Evolutionary conservation across 2,329 filamentous ascomycete species (phyloP).

Genomic region (Huntiella abstrusa): DNA sequence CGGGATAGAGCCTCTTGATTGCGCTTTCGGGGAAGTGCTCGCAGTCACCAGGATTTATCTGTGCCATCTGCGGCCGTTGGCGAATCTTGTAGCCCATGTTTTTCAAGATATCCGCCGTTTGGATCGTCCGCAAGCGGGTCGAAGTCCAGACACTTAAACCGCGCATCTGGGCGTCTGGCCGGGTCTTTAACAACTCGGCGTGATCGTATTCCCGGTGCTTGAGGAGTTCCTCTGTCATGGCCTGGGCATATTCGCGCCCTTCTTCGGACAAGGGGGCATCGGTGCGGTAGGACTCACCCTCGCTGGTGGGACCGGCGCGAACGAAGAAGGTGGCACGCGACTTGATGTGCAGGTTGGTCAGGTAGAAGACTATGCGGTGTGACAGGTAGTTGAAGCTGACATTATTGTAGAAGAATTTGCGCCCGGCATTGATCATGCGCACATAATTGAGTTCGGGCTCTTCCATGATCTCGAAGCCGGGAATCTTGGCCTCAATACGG

Average conservation of each 20-base stretch:
- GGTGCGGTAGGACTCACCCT: slow-evolving; percentile 80
- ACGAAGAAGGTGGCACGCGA: slow-evolving; percentile 85
- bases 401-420: slow-evolving; percentile 89
- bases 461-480: slow-evolving; percentile 91
- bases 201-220: slow-evolving; percentile 71
- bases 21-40: slow-evolving; percentile 76
- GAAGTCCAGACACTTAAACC: slow-evolving; percentile 89
- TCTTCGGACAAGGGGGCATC: slow-evolving; percentile 70
- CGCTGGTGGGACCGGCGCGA: slow-evolving; percentile 66
- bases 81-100: slow-evolving; percentile 67
- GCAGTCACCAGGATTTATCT: slow-evolving; percentile 89
- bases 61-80: slow-evolving; percentile 89
- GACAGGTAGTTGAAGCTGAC: slow-evolving; percentile 92
- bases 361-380: slow-evolving; percentile 93
- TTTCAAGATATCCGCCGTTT: slow-evolving; percentile 71
- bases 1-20: slow-evolving; percentile 67
- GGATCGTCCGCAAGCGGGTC: slow-evolving; percentile 71
- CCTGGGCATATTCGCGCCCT: slow-evolving; percentile 61
- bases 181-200: slow-evolving; percentile 46
- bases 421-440: slow-evolving; percentile 97
- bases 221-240: slow-evolving; percentile 70
- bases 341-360: slow-evolving; percentile 95
- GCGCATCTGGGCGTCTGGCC: slow-evolving; percentile 48
- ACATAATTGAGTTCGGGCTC: slow-evolving; percentile 91
- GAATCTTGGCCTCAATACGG: slow-evolving; percentile 81